Conservation (phyloP, 495 filamentous ascomycete species). For the Talaromyces ruber region DNA sequence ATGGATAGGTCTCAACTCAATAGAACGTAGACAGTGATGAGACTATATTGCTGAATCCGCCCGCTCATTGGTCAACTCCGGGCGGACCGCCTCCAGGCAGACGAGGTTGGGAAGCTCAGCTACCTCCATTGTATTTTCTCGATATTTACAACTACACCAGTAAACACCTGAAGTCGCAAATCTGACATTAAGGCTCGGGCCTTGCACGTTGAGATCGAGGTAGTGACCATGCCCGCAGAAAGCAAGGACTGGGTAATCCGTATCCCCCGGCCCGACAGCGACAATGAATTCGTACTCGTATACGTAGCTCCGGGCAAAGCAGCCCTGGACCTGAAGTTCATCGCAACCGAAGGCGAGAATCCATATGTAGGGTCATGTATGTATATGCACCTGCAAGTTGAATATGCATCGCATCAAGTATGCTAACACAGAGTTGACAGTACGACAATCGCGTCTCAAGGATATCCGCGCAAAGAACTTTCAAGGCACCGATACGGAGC, state of each 20-base stretch:
- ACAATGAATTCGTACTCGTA: constrained; percentile 47
- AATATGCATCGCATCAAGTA: constrained; percentile 1
- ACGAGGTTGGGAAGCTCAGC: not conserved
- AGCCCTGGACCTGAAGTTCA: constrained; percentile 50
- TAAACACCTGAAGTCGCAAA: no score
- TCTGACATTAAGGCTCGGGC: no score
- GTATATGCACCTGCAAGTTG: constrained; percentile 18
- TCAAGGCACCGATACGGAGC: constrained; percentile 46
- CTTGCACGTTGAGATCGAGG: not conserved
- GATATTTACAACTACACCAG: not conserved
- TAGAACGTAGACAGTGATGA: not conserved
- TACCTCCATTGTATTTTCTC: not conserved
- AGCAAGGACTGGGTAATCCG: constrained; percentile 31
- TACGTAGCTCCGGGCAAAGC: constrained; percentile 41
- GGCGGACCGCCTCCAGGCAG: not conserved
- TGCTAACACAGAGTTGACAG: constrained; percentile 23
- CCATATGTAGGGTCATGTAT: constrained; percentile 52
- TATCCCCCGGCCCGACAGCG: constrained; percentile 45
- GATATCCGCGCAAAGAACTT: constrained; percentile 44
- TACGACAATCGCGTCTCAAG: constrained; percentile 35
- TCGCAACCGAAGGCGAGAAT: constrained; percentile 58
- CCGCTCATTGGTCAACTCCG: not conserved
- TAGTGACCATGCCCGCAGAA: not conserved
- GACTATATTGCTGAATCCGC: not conserved
- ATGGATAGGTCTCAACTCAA: not conserved